These are phyloP conservation scores for Chlorokybus atmophyticus DNA, from an alignment of 139 green algal species.

Conservation along the genomic window DNA sequence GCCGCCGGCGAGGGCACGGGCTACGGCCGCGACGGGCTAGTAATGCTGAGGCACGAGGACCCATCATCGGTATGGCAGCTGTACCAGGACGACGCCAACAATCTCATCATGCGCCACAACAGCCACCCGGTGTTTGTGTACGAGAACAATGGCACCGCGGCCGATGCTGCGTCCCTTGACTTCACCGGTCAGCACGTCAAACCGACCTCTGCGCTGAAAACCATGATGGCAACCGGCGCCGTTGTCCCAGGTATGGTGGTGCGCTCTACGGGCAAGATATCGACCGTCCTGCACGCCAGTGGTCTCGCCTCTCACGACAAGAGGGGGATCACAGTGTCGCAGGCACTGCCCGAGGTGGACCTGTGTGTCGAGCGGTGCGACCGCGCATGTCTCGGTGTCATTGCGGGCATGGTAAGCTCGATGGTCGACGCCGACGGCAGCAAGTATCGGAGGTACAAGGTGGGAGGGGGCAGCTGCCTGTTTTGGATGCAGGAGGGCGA, in stretches of 20 bases:
- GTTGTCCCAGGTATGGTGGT: neutral
- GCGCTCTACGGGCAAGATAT: neutral
- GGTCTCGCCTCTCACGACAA: no score
- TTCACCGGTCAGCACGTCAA: neutral
- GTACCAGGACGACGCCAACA: neutral
- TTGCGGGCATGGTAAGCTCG: neutral
- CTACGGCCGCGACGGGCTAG: no score
- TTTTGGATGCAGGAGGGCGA: neutral
- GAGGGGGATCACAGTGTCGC: neutral
- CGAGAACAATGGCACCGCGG: neutral
- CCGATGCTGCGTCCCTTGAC: neutral
- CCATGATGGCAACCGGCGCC: no score
- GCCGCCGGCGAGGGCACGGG: neutral
- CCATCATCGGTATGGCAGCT: neutral
- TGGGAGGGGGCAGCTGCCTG: neutral
- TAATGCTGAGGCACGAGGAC: neutral
- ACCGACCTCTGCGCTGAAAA: no score
- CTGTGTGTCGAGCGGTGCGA: neutral
- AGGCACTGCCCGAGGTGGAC: neutral
- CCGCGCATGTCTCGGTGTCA: neutral
- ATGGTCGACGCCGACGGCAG: neutral
- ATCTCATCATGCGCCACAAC: neutral
- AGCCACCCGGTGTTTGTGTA: neutral
- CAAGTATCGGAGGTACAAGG: neutral
- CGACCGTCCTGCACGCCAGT: no score